Conservation (phyloP, 805 yeast genomes). For the Cyberlindnera petersonii region DNA sequence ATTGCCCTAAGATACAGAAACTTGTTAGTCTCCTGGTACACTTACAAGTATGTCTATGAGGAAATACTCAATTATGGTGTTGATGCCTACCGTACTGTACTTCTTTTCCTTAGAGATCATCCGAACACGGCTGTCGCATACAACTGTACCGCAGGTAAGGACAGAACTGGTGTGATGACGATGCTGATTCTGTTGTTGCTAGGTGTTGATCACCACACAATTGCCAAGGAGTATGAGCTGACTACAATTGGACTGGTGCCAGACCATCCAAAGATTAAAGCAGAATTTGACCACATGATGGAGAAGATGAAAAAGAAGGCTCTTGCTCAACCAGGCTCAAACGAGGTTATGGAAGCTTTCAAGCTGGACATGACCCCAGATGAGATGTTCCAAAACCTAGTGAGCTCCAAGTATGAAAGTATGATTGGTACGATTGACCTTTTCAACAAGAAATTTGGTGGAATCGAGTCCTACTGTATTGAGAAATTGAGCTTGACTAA, state of each 20-base stretch:
- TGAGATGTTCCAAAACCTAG: constrained; percentile 56
- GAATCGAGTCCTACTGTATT: constrained; percentile 45
- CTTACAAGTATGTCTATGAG: constrained; percentile 60
- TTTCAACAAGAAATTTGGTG: constrained; percentile 50
- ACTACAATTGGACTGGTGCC: constrained; percentile 62
- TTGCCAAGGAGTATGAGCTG: constrained; percentile 74
- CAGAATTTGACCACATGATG: constrained; percentile 22
- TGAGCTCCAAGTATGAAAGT: constrained; percentile 63
- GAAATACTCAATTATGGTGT: constrained; percentile 51
- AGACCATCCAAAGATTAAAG: constrained; percentile 29
- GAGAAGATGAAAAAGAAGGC: constrained; percentile 7
- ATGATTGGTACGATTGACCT: constrained; percentile 61
- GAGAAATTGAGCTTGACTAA: constrained; percentile 40
- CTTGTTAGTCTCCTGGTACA: constrained; percentile 54
- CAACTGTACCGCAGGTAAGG: constrained; percentile 87
- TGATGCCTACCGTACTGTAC: constrained; percentile 44
- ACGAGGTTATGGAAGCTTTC: constrained; percentile 1
- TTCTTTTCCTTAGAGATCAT: constrained; percentile 52
- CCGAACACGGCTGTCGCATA: constrained; percentile 51
- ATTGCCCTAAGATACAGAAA: constrained; percentile 52
- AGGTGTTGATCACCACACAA: constrained; percentile 62
- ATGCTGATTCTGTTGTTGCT: constrained; percentile 60
- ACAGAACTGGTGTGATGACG: constrained; percentile 72
- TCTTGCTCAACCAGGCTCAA: constrained; percentile 2
- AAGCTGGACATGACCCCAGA: constrained; percentile 23